phyloP scores from a whole-genome alignment of 140 eudicot species.

The Stevia rebaudiana region DNA sequence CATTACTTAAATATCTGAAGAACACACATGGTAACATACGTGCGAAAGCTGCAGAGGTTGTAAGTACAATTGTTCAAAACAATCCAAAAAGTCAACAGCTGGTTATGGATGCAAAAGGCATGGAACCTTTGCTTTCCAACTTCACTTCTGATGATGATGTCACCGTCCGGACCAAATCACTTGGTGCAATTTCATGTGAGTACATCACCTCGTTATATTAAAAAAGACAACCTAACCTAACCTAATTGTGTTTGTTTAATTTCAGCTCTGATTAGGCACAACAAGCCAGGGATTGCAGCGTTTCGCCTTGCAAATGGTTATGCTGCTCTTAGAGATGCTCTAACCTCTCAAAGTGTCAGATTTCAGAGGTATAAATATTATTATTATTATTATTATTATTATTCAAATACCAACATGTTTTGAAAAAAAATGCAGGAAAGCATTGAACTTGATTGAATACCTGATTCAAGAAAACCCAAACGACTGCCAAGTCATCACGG shows the following conservation, averaged over 20 bases:
- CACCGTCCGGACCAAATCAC: conserved; percentile 69
- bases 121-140: conserved; percentile 67
- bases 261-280: conserved; percentile 82
- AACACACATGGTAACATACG: conserved; percentile 75
- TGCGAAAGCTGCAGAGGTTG: conserved; percentile 94
- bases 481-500: conserved; percentile 49
- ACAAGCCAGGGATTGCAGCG: conserved; percentile 82
- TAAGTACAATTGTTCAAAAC: conserved; percentile 83
- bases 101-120: conserved; percentile 94
- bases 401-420: too few relatives aligned
- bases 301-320: conserved; percentile 96
- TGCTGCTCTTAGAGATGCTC: conserved; percentile 72
- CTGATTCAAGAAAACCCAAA: conserved; percentile 56
- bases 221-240: too few relatives aligned
- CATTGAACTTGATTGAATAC: conserved; percentile 62
- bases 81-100: conserved; percentile 88
- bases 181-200: conserved; percentile 93
- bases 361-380: conserved; percentile 62
- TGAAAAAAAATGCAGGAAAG: conserved; percentile 65
- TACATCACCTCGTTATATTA: too few relatives aligned
- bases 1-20: conserved; percentile 67
- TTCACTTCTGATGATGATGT: conserved; percentile 80
- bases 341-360: conserved; percentile 67
- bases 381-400: not conserved
- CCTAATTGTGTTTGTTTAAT: too few relatives aligned